Evolutionary conservation across 352 stramenopile species (phyloP).

Genomic region (Elongisporangium prolatum): DNA sequence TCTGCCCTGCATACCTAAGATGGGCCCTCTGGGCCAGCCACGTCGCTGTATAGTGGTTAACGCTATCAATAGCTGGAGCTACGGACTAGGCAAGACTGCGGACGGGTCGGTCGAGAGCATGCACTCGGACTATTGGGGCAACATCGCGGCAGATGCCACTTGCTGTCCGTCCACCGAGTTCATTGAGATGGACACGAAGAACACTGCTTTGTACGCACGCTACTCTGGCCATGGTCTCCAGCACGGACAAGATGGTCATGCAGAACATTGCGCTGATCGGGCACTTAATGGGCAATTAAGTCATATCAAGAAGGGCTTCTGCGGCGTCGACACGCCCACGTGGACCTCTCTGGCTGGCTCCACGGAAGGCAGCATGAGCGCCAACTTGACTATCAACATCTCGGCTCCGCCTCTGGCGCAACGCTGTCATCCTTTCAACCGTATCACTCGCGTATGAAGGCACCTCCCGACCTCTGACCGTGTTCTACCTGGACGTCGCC

Average conservation of each 20-base stretch:
- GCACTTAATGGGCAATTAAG: conserved; percentile 19
- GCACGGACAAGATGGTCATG: conserved; percentile 10
- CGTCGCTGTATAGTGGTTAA: no score
- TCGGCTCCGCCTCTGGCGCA: no score
- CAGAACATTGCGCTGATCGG: conserved; percentile 12
- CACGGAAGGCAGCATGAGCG: conserved; percentile 6
- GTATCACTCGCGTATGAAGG: no score
- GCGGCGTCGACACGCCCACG: conserved; percentile 6
- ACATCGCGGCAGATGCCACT: conserved; percentile 16
- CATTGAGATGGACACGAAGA: conserved; percentile 23
- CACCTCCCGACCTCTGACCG: no score
- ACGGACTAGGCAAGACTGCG: no score
- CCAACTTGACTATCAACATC: neutral
- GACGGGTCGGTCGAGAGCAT: no score
- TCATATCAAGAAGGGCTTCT: conserved; percentile 8
- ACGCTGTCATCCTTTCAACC: no score
- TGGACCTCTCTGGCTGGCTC: conserved; percentile 9
- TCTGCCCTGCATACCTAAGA: neutral
- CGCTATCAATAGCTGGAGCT: no score
- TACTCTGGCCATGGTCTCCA: conserved; percentile 2
- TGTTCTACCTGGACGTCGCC: no score
- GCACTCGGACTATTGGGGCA: conserved; percentile 22
- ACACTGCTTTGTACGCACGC: conserved; percentile 17
- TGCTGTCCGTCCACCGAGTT: conserved; percentile 28
- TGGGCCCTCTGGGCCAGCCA: neutral